These are phyloP conservation scores for Alternaria sp. DNA, from an alignment of 2,329 filamentous ascomycete species.

Conservation along the genomic window DNA sequence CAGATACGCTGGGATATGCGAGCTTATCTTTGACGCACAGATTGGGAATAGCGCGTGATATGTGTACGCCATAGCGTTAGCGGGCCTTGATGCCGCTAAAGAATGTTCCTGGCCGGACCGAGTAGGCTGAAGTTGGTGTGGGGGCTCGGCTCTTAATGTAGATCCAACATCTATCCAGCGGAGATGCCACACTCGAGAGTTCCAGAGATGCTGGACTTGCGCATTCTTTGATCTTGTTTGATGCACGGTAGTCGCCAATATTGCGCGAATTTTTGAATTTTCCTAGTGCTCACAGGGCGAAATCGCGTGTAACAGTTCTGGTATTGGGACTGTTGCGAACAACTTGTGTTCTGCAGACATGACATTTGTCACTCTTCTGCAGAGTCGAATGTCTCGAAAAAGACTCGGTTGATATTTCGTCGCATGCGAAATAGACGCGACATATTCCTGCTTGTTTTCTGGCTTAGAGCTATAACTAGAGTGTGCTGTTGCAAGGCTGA, in stretches of 20 bases:
- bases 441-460: not conserved
- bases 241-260: not conserved
- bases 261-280: not conserved
- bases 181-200: slow-evolving; percentile 23
- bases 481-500: not conserved
- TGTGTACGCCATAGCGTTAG: slow-evolving; percentile 10
- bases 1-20: slow-evolving; percentile 31
- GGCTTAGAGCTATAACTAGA: not conserved
- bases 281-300: not conserved
- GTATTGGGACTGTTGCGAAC: not conserved
- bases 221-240: not conserved
- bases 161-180: slow-evolving; percentile 13
- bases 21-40: slow-evolving; percentile 42
- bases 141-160: slow-evolving; percentile 12
- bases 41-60: slow-evolving; percentile 32
- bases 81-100: slow-evolving; percentile 11
- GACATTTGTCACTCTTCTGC: not conserved
- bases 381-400: not conserved
- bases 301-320: not conserved
- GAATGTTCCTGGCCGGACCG: slow-evolving; percentile 18
- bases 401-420: not conserved
- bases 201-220: not conserved
- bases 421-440: not conserved
- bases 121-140: slow-evolving; percentile 16
- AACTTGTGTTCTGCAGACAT: not conserved